Percentiles rank a stretch among this genome's conserved stretches.
phyloP scores from a whole-genome alignment of 2,329 filamentous ascomycete species.

The Fusarium odoratissimum region DNA sequence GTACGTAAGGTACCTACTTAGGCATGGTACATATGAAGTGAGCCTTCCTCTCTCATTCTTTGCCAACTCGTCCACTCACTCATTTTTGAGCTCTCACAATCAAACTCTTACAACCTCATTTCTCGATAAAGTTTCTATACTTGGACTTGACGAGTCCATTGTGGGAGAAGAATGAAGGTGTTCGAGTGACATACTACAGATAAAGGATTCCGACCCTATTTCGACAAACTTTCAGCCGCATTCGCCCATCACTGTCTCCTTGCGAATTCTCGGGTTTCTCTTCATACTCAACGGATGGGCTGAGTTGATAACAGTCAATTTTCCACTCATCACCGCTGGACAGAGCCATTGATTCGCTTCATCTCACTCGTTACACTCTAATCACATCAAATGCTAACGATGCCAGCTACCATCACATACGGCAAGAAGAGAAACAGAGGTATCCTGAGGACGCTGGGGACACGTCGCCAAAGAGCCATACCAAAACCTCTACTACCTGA shows the following conservation, averaged over 20 bases:
- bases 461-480: constrained; percentile 41
- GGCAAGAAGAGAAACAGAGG: constrained; percentile 48
- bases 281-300: neutral
- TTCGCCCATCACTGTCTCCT: neutral
- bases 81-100: neutral
- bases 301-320: neutral
- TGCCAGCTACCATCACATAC: constrained; percentile 44
- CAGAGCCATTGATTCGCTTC: neutral
- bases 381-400: constrained; percentile 17
- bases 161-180: constrained; percentile 7
- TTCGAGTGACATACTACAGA: neutral
- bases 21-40: neutral
- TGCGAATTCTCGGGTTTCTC: constrained; percentile 5
- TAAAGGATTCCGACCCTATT: neutral
- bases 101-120: neutral
- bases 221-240: neutral
- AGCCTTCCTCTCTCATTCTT: neutral
- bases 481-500: constrained; percentile 22
- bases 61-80: neutral
- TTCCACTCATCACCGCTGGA: neutral
- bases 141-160: constrained; percentile 14
- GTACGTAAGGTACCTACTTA: neutral
- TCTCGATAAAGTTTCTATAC: neutral
- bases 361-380: neutral
- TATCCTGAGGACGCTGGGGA: constrained; percentile 45